These are phyloP conservation scores for Poronia punctata DNA, from an alignment of 495 filamentous ascomycete species.

Conservation along the genomic window DNA sequence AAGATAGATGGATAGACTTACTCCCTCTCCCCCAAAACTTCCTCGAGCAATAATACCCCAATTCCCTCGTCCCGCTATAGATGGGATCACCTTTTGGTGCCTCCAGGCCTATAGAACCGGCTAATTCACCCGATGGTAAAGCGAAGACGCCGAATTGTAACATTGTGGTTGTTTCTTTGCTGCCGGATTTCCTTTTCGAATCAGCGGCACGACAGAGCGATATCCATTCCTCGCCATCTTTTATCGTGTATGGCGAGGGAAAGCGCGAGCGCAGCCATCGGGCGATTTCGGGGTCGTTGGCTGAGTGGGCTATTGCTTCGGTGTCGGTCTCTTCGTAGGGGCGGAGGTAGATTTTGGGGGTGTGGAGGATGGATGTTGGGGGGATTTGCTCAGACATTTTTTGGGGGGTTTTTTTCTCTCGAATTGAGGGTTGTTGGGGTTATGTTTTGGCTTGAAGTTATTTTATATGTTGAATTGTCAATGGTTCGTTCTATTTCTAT, in stretches of 20 bases:
- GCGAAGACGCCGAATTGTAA: conserved; percentile 28
- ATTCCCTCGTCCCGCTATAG: conserved; percentile 23
- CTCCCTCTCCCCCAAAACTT: conserved; percentile 31
- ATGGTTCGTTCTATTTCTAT: no score
- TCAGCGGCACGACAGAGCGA: conserved; percentile 3
- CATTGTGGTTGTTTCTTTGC: neutral
- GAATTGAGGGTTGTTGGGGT: no score
- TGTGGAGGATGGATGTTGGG: conserved; percentile 11
- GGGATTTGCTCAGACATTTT: conserved; percentile 5
- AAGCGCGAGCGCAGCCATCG: conserved; percentile 31
- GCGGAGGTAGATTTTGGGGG: conserved; percentile 25
- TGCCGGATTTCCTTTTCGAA: no score
- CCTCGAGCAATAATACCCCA: conserved; percentile 35
- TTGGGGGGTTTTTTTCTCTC: no score
- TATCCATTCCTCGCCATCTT: conserved; percentile 24
- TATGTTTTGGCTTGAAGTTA: no score
- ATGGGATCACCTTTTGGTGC: conserved; percentile 21
- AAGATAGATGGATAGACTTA: conserved; percentile 5
- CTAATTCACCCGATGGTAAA: conserved; percentile 12
- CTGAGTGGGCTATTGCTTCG: conserved; percentile 11
- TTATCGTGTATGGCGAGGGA: conserved; percentile 30
- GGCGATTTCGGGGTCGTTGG: conserved; percentile 25
- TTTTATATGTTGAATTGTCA: no score
- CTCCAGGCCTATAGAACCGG: conserved; percentile 29
- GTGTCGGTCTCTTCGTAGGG: conserved; percentile 24